Evolutionary conservation across 73 alveolate genomes (phyloP).

Genomic region (Paramecium sonneborni): DNA sequence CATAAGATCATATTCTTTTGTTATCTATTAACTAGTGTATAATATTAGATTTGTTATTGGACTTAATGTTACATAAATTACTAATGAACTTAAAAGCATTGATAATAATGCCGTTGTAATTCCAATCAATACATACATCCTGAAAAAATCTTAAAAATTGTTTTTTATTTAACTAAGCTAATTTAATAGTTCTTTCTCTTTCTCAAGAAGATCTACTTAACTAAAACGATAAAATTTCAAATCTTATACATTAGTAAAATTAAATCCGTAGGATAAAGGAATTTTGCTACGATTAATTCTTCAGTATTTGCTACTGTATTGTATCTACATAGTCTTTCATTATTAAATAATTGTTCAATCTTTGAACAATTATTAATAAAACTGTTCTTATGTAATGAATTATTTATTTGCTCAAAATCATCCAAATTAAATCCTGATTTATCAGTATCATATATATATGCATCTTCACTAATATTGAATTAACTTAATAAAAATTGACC

Average conservation of each 20-base stretch:
- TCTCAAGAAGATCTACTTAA: constrained; percentile 9
- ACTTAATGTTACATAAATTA: not conserved
- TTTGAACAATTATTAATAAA: not conserved
- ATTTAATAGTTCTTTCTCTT: not conserved
- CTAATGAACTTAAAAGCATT: not conserved
- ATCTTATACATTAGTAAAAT: not conserved
- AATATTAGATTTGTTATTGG: not conserved
- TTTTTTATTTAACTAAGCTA: not conserved
- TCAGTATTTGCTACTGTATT: not conserved
- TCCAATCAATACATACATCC: not conserved
- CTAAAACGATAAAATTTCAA: not conserved
- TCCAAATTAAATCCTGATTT: not conserved
- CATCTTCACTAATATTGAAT: not conserved
- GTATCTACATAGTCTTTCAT: not conserved
- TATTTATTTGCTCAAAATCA: not conserved
- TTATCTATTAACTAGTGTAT: not conserved
- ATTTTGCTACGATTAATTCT: not conserved
- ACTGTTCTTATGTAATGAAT: not conserved
- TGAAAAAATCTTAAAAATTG: not conserved
- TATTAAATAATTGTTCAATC: not conserved
- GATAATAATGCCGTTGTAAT: not conserved
- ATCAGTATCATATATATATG: not conserved
- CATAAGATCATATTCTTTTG: not conserved
- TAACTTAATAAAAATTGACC: not conserved
- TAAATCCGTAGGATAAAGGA: not conserved